A percentile compares a stretch with the other conserved stretches of the same genome.
phyloP scores from a whole-genome alignment of 495 filamentous ascomycete genomes.

The Aspergillus leporis region DNA sequence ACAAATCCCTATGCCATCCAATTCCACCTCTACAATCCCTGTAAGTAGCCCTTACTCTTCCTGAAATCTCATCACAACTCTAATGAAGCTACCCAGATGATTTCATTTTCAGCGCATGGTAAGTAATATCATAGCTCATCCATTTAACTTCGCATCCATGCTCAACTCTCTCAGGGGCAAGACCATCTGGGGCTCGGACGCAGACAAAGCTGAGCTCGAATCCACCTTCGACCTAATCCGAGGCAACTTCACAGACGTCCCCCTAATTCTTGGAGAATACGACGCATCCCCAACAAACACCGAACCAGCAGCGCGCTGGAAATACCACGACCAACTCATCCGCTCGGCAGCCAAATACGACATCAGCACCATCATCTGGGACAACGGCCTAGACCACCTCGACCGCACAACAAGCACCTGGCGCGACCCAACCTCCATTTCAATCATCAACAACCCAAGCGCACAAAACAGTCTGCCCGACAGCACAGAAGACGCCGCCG shows the following conservation, averaged over 20 bases:
- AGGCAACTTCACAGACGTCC: conserved; percentile 54
- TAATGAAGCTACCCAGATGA: conserved; percentile 29
- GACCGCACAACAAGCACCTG: conserved; percentile 47
- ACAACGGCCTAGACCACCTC: conserved; percentile 50
- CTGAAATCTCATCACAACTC: conserved; percentile 7
- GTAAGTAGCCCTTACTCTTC: conserved; percentile 26
- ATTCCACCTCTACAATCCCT: conserved; percentile 65
- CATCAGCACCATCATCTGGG: conserved; percentile 56
- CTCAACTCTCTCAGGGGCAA: conserved; percentile 46
- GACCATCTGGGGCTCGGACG: conserved; percentile 58
- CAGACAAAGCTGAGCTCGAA: conserved; percentile 51
- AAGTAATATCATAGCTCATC: neutral
- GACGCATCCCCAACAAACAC: conserved; percentile 46
- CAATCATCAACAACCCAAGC: conserved; percentile 47
- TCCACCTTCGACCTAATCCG: conserved; percentile 52
- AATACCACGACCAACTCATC: conserved; percentile 57
- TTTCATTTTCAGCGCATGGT: conserved; percentile 53
- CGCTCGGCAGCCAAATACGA: conserved; percentile 45
- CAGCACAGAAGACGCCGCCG: conserved; percentile 49
- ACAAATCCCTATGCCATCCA: conserved; percentile 62
- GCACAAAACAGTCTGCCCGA: conserved; percentile 52
- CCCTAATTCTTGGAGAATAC: conserved; percentile 62
- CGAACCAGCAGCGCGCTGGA: conserved; percentile 58
- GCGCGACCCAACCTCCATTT: conserved; percentile 49
- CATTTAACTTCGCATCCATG: neutral